Percentiles rank a stretch among this genome's conserved stretches.
Conservation (phyloP, 2,329 filamentous ascomycete genomes). For the Penicillium sp. region DNA sequence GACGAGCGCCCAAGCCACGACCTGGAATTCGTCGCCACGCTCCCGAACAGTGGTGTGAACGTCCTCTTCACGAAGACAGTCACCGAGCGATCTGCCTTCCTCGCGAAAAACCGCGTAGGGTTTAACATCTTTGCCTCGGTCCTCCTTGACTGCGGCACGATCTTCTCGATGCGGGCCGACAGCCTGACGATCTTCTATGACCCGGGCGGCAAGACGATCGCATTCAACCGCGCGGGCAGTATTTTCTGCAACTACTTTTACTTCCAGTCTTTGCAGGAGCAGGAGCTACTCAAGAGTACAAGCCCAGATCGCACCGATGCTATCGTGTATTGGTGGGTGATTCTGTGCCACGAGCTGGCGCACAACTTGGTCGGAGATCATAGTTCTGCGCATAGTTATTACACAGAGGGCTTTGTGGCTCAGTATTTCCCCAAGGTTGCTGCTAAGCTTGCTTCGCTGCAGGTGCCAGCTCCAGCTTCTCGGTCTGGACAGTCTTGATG, state of each 20-base stretch:
- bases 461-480: background rate
- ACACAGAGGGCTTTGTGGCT: conserved; percentile 75
- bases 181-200: conserved; percentile 88
- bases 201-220: conserved; percentile 73
- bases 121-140: conserved; percentile 69
- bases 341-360: conserved; percentile 91
- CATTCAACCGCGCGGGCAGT: conserved; percentile 83
- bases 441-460: conserved; percentile 45
- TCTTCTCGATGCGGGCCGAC: conserved; percentile 68
- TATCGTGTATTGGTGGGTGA: conserved; percentile 86
- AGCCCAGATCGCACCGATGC: conserved; percentile 61
- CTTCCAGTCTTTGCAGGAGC: conserved; percentile 73
- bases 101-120: conserved; percentile 57
- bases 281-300: conserved; percentile 41
- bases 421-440: conserved; percentile 73
- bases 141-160: conserved; percentile 64
- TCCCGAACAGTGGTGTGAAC: conserved; percentile 66
- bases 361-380: conserved; percentile 85
- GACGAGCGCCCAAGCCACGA: conserved; percentile 73
- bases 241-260: conserved; percentile 93
- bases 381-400: conserved; percentile 75
- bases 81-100: conserved; percentile 54
- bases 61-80: conserved; percentile 66
- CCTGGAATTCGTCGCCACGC: conserved; percentile 66
- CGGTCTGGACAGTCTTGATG: background rate